phyloP scores from a whole-genome alignment of 352 stramenopile species.

The Plasmopara muralis region DNA sequence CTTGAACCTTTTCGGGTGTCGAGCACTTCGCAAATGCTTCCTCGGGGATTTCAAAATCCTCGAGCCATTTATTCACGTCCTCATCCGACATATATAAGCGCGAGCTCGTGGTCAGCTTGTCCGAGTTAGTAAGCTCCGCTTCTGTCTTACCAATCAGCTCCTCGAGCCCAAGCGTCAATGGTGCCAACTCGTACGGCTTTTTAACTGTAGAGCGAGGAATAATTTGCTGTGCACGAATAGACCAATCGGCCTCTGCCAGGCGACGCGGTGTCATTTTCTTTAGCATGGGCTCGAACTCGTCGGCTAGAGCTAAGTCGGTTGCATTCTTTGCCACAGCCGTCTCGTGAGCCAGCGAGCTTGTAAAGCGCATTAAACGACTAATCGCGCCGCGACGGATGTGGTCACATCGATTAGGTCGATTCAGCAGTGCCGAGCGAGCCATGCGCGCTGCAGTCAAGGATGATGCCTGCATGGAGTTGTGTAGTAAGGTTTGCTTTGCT shows the following conservation, averaged over 20 bases:
- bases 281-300: slow-evolving; percentile 13
- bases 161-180: slow-evolving; percentile 21
- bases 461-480: slow-evolving; percentile 21
- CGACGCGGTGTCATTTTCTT: slow-evolving; percentile 13
- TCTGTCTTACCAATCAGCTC: slow-evolving; percentile 11
- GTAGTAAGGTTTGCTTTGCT: neutral
- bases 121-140: slow-evolving; percentile 11
- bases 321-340: slow-evolving; percentile 11
- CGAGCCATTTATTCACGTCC: slow-evolving; percentile 74
- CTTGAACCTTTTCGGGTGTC: slow-evolving; percentile 38
- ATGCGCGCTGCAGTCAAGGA: slow-evolving; percentile 18
- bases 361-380: slow-evolving; percentile 11
- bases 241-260: slow-evolving; percentile 48
- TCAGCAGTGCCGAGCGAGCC: slow-evolving; percentile 13
- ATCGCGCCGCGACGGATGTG: slow-evolving; percentile 10
- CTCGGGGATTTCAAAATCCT: slow-evolving; percentile 43
- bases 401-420: neutral
- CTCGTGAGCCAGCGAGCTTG: slow-evolving; percentile 28
- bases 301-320: slow-evolving; percentile 9
- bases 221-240: slow-evolving; percentile 43
- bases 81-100: slow-evolving; percentile 52
- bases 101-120: slow-evolving; percentile 6
- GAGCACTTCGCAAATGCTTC: slow-evolving; percentile 45
- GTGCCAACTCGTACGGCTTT: slow-evolving; percentile 28
- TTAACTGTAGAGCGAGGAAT: slow-evolving; percentile 41